Evolutionary conservation across 2,329 filamentous ascomycete species (phyloP).

Genomic region (Neodidymelliopsis sp.): DNA sequence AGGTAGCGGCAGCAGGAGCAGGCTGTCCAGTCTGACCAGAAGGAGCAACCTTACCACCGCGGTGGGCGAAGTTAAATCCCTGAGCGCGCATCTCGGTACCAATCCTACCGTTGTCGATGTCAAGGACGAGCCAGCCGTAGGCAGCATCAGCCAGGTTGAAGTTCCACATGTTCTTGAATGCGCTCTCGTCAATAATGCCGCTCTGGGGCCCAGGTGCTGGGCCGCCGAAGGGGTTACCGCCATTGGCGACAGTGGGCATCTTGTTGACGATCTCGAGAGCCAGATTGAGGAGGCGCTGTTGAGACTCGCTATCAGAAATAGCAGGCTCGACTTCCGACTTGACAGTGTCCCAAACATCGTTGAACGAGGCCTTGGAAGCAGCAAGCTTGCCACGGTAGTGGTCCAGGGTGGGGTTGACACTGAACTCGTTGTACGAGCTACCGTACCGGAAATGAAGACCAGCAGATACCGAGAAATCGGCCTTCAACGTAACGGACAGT

Average conservation of each 20-base stretch:
- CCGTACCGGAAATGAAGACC: slow-evolving; percentile 98
- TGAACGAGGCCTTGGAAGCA: slow-evolving; percentile 97
- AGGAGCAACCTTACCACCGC: slow-evolving; percentile 73
- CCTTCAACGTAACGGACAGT: slow-evolving; percentile 94
- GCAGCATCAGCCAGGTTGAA: slow-evolving; percentile 98
- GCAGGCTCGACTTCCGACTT: slow-evolving; percentile 95
- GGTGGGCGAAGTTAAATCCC: slow-evolving; percentile 98
- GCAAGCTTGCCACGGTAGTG: slow-evolving; percentile 98
- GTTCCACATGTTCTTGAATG: slow-evolving; percentile 99
- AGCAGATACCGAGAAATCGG: slow-evolving; percentile 97
- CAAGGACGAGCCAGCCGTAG: slow-evolving; percentile 93
- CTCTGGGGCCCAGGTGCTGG: slow-evolving; percentile 76
- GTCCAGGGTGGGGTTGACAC: slow-evolving; percentile 95
- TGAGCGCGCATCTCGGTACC: slow-evolving; percentile 99
- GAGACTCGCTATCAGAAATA: slow-evolving; percentile 90
- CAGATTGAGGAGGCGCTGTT: slow-evolving; percentile 90
- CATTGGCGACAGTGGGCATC: slow-evolving; percentile 94
- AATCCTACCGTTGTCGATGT: slow-evolving; percentile 94
- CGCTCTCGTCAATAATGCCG: slow-evolving; percentile 95
- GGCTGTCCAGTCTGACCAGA: slow-evolving; percentile 48
- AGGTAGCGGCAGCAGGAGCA: slow-evolving; percentile 45
- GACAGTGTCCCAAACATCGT: slow-evolving; percentile 99
- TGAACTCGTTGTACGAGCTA: slow-evolving; percentile 99
- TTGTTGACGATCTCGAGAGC: slow-evolving; percentile 94
- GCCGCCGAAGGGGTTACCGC: slow-evolving; percentile 95